Evolutionary conservation across 176 grass and related monocot species (phyloP).

Genomic region (Puya raimondii): DNA sequence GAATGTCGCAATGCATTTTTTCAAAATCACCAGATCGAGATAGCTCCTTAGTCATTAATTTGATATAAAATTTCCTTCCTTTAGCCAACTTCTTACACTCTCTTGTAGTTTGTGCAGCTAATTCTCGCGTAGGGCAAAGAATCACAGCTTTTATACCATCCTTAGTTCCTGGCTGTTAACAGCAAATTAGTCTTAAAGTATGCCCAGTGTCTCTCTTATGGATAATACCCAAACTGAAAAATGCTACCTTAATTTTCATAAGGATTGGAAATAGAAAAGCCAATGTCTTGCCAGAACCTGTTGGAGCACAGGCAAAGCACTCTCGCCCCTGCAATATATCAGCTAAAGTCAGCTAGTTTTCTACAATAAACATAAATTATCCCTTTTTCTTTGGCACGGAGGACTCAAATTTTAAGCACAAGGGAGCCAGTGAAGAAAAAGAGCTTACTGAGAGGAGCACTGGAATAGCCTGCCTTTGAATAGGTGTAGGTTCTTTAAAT

Average conservation of each 20-base stretch:
- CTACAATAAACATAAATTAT: background rate
- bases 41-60: slow-evolving; percentile 92
- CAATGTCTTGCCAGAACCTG: slow-evolving; percentile 95
- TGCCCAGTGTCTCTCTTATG: background rate
- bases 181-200: slow-evolving; percentile 12
- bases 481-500: slow-evolving; percentile 80
- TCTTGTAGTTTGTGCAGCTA: slow-evolving; percentile 76
- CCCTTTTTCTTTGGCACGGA: slow-evolving; percentile 3
- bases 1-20: slow-evolving; percentile 81
- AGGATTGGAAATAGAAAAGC: slow-evolving; percentile 80
- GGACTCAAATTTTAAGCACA: background rate
- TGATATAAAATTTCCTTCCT: slow-evolving; percentile 79
- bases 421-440: slow-evolving; percentile 8
- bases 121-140: slow-evolving; percentile 91
- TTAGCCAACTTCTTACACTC: slow-evolving; percentile 84
- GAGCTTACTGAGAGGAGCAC: slow-evolving; percentile 69
- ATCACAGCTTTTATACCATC: slow-evolving; percentile 70
- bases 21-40: slow-evolving; percentile 83
- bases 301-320: slow-evolving; percentile 95
- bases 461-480: slow-evolving; percentile 93
- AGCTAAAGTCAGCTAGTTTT: background rate
- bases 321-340: slow-evolving; percentile 62
- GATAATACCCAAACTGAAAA: background rate
- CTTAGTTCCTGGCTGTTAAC: slow-evolving; percentile 92
- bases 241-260: slow-evolving; percentile 91